A percentile compares a stretch with the other conserved stretches of the same genome.
These are phyloP conservation scores for Hyphopichia wangnamkhiaoensis DNA, from an alignment of 1,139 yeast species.

Conservation along the genomic window DNA sequence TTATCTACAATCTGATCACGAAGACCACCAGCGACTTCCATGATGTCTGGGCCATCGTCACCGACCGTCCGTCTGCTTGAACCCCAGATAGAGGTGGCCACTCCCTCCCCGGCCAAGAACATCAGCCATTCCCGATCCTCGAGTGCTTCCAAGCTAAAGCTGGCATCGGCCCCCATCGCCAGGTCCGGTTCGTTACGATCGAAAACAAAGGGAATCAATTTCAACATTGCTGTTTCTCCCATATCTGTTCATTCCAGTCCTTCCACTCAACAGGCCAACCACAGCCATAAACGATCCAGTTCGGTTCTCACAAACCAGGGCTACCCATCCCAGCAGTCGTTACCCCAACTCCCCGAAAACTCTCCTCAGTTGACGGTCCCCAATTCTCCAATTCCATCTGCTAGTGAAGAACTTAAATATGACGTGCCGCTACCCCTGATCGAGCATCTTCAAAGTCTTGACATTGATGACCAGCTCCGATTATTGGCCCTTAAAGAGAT, in stretches of 20 bases:
- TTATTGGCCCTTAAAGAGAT: conserved; percentile 62
- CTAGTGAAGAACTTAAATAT: conserved; percentile 18
- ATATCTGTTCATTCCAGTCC: conserved; percentile 5
- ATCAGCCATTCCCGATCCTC: conserved; percentile 1
- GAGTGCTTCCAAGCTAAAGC: neutral
- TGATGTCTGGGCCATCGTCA: conserved; percentile 5
- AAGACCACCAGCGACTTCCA: too few relatives aligned
- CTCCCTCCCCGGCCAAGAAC: conserved; percentile 11
- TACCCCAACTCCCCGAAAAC: conserved; percentile 11
- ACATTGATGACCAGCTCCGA: conserved; percentile 56
- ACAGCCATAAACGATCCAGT: conserved; percentile 3
- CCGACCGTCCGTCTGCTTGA: neutral
- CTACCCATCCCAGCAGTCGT: neutral
- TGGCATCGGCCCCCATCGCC: conserved; percentile 4
- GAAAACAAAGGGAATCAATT: conserved; percentile 30
- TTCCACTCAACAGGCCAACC: conserved; percentile 3
- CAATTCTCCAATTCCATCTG: conserved; percentile 7
- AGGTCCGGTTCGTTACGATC: conserved; percentile 10
- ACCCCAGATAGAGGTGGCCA: conserved; percentile 3
- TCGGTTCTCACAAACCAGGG: neutral
- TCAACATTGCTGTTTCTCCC: conserved; percentile 36
- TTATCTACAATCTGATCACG: too few relatives aligned
- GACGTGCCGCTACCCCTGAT: conserved; percentile 35
- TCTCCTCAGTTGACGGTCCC: conserved; percentile 6
- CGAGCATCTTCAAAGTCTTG: conserved; percentile 31